A percentile compares a stretch with the other conserved stretches of the same genome.
Evolutionary conservation across 108 stramenopile genomes (phyloP).

Genomic region (Cyclotella choctawhatcheeana): DNA sequence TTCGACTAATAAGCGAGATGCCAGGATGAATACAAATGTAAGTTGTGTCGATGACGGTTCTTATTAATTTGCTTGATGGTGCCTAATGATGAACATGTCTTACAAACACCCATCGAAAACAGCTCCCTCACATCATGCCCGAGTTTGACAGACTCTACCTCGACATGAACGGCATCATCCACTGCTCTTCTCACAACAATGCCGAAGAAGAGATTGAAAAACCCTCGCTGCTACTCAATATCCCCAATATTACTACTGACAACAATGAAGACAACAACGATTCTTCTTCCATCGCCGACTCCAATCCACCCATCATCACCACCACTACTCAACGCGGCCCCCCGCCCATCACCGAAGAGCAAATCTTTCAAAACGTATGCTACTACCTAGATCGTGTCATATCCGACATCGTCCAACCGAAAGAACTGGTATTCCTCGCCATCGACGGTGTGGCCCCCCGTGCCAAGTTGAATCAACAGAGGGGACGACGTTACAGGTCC

Average conservation of each 20-base stretch:
- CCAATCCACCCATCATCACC: slow-evolving; percentile 8
- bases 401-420: slow-evolving; percentile 88
- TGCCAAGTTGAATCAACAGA: slow-evolving; percentile 99
- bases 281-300: neutral
- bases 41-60: neutral
- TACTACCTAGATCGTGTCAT: slow-evolving; percentile 93
- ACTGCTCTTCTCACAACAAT: slow-evolving; percentile 95
- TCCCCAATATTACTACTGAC: neutral
- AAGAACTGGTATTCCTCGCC: slow-evolving; percentile 92
- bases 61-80: too few relatives aligned
- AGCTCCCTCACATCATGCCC: slow-evolving; percentile 65
- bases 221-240: too few relatives aligned
- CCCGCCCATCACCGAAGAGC: slow-evolving; percentile 55
- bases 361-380: slow-evolving; percentile 84
- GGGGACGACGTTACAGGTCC: slow-evolving; percentile 92
- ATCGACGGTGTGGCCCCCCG: slow-evolving; percentile 99
- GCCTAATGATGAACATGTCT: too few relatives aligned
- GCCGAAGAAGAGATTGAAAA: slow-evolving; percentile 61
- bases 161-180: slow-evolving; percentile 99
- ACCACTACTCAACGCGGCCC: slow-evolving; percentile 16
- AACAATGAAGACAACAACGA: slow-evolving; percentile 18
- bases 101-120: neutral
- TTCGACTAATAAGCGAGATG: slow-evolving; percentile 11
- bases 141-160: slow-evolving; percentile 96
- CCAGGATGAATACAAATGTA: slow-evolving; percentile 36